Conservation (phyloP, 169 alveolate species). For the Plasmodium malariae region DNA sequence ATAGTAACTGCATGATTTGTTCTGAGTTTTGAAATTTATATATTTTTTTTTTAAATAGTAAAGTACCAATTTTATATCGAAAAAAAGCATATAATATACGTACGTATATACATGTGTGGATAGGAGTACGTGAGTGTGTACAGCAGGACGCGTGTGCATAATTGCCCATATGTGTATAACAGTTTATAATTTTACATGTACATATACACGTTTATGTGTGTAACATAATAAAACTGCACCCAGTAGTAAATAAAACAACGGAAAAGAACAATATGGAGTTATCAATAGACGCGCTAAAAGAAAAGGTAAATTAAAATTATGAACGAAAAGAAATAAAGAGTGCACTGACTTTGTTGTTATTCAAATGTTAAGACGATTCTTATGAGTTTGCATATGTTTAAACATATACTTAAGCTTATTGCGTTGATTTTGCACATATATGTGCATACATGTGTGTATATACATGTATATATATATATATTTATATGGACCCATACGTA, state of each 20-base stretch:
- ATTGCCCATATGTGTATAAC: no score
- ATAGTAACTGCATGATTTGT: no score
- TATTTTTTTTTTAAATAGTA: neutral
- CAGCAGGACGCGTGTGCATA: neutral
- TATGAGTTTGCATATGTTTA: neutral
- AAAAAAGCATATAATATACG: neutral
- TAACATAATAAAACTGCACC: neutral
- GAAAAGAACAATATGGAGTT: constrained; percentile 41
- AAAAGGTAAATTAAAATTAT: constrained; percentile 45
- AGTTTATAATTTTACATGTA: constrained; percentile 1
- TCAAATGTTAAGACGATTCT: no score
- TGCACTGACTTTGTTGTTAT: neutral
- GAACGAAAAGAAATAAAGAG: neutral
- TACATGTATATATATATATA: neutral
- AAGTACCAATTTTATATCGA: neutral
- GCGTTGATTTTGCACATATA: neutral
- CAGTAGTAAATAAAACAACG: neutral
- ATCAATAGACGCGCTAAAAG: constrained; percentile 55
- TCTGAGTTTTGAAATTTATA: no score
- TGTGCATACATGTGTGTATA: neutral
- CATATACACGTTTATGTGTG: neutral
- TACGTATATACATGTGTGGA: neutral
- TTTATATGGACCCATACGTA: neutral
- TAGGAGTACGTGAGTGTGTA: neutral
- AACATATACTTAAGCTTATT: neutral